These are phyloP conservation scores for Sporothrix variecibatus DNA, from an alignment of 2,329 filamentous ascomycete species.

Conservation along the genomic window DNA sequence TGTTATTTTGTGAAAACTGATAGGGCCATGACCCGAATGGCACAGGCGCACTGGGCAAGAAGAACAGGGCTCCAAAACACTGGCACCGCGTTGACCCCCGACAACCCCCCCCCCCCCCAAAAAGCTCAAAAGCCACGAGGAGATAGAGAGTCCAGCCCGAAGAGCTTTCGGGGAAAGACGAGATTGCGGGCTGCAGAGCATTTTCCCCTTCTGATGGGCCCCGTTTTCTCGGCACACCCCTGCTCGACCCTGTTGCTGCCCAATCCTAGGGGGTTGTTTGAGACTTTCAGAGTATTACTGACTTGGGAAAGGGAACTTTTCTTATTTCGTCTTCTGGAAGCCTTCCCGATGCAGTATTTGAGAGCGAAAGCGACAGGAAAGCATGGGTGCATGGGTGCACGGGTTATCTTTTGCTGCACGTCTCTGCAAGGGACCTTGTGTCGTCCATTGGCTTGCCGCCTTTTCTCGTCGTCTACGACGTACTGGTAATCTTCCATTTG, in stretches of 20 bases:
- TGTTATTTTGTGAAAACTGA: slow-evolving; percentile 5
- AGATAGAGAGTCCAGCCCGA: neutral
- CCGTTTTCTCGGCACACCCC: neutral
- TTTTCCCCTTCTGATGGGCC: slow-evolving; percentile 4
- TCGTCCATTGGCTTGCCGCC: neutral
- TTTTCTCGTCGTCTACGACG: neutral
- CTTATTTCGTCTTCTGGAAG: slow-evolving; percentile 15
- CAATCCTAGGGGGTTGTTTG: slow-evolving; percentile 14
- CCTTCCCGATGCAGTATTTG: slow-evolving; percentile 18
- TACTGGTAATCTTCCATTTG: neutral
- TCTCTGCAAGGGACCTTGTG: slow-evolving; percentile 3
- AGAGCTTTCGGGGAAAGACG: neutral
- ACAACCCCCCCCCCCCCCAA: no score
- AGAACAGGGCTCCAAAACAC: slow-evolving; percentile 15
- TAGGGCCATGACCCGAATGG: neutral
- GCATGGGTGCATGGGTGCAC: neutral
- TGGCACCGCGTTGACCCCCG: neutral
- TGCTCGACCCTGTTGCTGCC: neutral
- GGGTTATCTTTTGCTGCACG: neutral
- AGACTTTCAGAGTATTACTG: neutral
- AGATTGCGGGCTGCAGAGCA: slow-evolving; percentile 2
- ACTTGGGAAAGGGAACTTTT: neutral
- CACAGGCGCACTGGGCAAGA: neutral
- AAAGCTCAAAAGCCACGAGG: neutral
- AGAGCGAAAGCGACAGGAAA: neutral